Percentiles rank a stretch among this genome's conserved stretches.
Evolutionary conservation across 495 filamentous ascomycete species (phyloP).

Genomic region (Aspergillus bertholletiae): DNA sequence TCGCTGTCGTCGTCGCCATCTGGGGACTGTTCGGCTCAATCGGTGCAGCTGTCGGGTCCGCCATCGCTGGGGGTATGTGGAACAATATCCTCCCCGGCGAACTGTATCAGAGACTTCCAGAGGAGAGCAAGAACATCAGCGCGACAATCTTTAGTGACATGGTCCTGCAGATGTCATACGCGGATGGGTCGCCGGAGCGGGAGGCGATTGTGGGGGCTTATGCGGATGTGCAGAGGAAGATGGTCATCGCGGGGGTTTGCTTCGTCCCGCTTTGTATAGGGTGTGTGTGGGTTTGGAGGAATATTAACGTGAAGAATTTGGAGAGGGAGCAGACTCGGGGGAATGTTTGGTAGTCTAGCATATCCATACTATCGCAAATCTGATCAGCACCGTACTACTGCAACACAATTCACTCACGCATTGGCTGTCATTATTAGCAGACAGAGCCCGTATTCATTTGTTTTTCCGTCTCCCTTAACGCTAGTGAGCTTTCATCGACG

Average conservation of each 20-base stretch:
- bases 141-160: conserved; percentile 46
- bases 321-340: conserved; percentile 19
- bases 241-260: conserved; percentile 46
- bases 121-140: conserved; percentile 26
- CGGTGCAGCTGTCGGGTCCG: conserved; percentile 58
- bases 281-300: conserved; percentile 43
- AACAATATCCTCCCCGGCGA: conserved; percentile 50
- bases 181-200: conserved; percentile 42
- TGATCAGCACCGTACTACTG: too few species aligned
- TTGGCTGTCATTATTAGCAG: too few species aligned
- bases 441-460: too few species aligned
- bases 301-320: conserved; percentile 50
- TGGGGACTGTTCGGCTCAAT: conserved; percentile 55
- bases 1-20: conserved; percentile 61
- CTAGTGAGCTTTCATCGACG: too few species aligned
- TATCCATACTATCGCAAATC: too few species aligned
- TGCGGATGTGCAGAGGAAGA: conserved; percentile 47
- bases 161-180: conserved; percentile 45
- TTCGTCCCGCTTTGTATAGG: conserved; percentile 42
- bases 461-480: too few species aligned
- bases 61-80: conserved; percentile 62
- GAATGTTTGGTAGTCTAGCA: conserved; percentile 10
- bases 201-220: conserved; percentile 52
- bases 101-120: conserved; percentile 53
- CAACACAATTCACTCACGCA: too few species aligned